Evolutionary conservation across 495 filamentous ascomycete species (phyloP), one percentile per base, ranked within the genome.

Genomic region (Neurospora hispaniola): DNA sequence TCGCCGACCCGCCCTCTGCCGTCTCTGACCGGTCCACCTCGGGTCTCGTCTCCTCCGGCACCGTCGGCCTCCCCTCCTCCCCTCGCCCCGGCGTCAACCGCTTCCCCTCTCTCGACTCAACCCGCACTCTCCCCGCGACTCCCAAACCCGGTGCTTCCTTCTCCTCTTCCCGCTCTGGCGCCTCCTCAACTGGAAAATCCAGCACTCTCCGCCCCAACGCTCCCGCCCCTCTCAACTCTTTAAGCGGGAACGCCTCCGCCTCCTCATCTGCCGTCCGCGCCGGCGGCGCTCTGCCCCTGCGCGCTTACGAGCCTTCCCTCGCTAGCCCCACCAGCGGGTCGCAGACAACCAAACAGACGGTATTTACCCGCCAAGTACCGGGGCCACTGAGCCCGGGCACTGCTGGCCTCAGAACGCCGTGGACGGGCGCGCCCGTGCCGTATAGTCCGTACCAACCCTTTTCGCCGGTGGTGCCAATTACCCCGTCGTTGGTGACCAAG

Each of bases 381-480:
- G 77, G 78, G 0, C 87, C 91, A 43, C 79, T 84, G 31, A 84
- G 84, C 4, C 83, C 82, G 1, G 75, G 76, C 5, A 81, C 81
- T 12, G 54, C 54, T 0, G 88, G 84, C n/a, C 71, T 86, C 74
- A 82, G 82, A 68, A 89, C 89, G 9, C 92, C 92, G 0, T 87
- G 88, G 76, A 94, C 92, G 0, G 93, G 91, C 6, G 88, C 92
- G 48, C 89, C 93, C 1, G 85, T 87, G 42, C 94, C 94, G 7
- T 97, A 98, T 80, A 91, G 88, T 71, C 92, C 94, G 6, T 98
- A 98, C 78, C 96, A 97, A 87, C 94, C 94, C 0, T 95, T 92
- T 78, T 93, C 91, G 2, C 94, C 94, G 0, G 85, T 96, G 9
- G 92, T 96, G 18, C 94, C 94, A 0, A 89, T 98, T 72, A 96